Evolutionary conservation across 176 grass and related monocot genomes (phyloP).

Genomic region (Stipa capillata): DNA sequence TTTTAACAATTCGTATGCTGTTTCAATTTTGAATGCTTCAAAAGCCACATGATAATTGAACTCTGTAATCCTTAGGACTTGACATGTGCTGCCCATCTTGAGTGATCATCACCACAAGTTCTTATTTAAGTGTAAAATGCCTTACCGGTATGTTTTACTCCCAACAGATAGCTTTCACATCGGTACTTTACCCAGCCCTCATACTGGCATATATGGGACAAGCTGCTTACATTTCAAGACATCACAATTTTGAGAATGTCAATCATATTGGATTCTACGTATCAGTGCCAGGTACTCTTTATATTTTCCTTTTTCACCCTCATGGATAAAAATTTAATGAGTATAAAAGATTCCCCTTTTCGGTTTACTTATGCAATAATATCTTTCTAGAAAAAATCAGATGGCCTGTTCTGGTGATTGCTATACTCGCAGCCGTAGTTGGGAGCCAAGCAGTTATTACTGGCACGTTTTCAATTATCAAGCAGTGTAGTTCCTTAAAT

Average conservation of each 20-base stretch:
- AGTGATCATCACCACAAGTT: background rate
- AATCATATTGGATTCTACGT: constrained; percentile 89
- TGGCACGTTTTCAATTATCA: constrained; percentile 92
- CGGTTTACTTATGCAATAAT: constrained; percentile 16
- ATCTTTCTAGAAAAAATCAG: constrained; percentile 78
- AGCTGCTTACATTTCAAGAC: constrained; percentile 88
- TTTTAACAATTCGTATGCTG: background rate
- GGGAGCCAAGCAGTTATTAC: constrained; percentile 91
- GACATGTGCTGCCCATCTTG: background rate
- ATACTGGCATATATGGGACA: constrained; percentile 97
- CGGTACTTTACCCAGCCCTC: constrained; percentile 75
- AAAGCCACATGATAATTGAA: constrained; percentile 1
- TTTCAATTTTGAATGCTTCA: background rate
- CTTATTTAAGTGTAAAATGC: background rate
- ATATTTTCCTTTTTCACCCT: background rate
- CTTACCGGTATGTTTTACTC: constrained; percentile 7
- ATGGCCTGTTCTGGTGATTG: constrained; percentile 87
- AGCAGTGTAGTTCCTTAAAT: constrained; percentile 70
- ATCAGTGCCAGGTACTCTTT: constrained; percentile 81
- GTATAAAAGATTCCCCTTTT: background rate
- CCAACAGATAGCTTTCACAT: constrained; percentile 80
- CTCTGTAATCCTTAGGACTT: background rate
- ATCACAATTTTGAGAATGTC: constrained; percentile 61
- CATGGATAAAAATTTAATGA: background rate
- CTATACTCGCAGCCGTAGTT: constrained; percentile 70